Conservation (phyloP, 306 rosid species). For the Argentina anserina region DNA sequence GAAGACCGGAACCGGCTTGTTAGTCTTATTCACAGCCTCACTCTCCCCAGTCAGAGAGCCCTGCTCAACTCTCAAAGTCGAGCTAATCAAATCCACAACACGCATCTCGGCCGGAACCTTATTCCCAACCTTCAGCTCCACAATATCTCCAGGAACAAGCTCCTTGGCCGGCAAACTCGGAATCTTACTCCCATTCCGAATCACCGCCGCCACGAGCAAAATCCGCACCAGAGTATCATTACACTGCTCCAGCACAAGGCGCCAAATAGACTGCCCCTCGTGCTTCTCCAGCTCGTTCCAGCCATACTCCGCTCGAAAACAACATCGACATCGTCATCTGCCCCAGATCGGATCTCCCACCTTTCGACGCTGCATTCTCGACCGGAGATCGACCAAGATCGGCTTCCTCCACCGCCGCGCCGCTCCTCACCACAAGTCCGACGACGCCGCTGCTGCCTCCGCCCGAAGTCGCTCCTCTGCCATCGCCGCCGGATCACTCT, state of each 20-base stretch:
- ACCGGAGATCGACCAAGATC: too few species aligned
- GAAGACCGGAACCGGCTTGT: constrained; percentile 40
- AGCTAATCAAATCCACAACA: constrained; percentile 36
- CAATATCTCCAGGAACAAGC: constrained; percentile 69
- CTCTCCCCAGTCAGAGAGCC: constrained; percentile 56
- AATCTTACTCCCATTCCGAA: constrained; percentile 42
- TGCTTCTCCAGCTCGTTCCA: constrained; percentile 80
- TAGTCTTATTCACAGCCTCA: constrained; percentile 48
- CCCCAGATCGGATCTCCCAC: too few species aligned
- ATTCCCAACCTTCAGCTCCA: constrained; percentile 47
- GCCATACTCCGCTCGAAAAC: constrained; percentile 56
- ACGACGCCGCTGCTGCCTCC: too few species aligned
- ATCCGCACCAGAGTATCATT: constrained; percentile 84
- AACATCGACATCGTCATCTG: too few species aligned
- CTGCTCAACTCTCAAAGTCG: constrained; percentile 46
- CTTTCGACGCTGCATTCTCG: too few species aligned
- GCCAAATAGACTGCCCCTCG: constrained; percentile 71
- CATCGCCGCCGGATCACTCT: too few species aligned
- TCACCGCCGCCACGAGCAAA: constrained; percentile 75
- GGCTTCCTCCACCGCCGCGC: too few species aligned
- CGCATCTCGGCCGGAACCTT: constrained; percentile 52
- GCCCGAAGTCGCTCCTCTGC: too few species aligned
- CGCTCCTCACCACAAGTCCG: too few species aligned
- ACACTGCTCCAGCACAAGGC: constrained; percentile 68
- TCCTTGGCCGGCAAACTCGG: constrained; percentile 63